Evolutionary conservation across 768 basidiomycete genomes (phyloP), one percentile per base, ranked within the genome.

Genomic region (Lactarius psammicola): DNA sequence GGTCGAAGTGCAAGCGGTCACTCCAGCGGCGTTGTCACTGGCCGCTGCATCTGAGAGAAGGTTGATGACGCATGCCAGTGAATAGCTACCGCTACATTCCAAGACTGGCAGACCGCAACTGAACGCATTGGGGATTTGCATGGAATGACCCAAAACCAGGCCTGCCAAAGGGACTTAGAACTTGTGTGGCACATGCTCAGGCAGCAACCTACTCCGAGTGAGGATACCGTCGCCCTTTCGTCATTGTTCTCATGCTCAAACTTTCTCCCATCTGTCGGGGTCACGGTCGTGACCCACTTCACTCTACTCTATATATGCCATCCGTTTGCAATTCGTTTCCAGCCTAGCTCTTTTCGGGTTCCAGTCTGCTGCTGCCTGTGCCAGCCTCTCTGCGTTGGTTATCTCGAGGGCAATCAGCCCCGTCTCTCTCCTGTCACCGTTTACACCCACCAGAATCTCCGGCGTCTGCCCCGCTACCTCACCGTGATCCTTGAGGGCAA

Each of bases 221-320:
- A 23, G 9, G 15, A 23, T 46, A 9, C 20, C 44, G n/a, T 23
- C 44, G 46, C 26, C 13, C 49, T 26, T 26, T 26, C 46, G 46
- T n/a, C n/a, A 23, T n/a, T 18, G 44, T 1, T 46, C 44, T 46
- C 10, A n/a, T 44, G 20, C n/a, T 10, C 3, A 23, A 46, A 23
- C 23, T 15, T n/a, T 23, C n/a, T 26, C 10, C 49, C 49, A 51
- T 51, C 49, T 51, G 23, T 17, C 26, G 26, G 49, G 13, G 23
- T n/a, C n/a, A n/a, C n/a, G n/a, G n/a, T 28, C 11, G 49, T 51
- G 26, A 26, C 11, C 49, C 13, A 51, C 49, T 26, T 26, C 10
- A 40, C 49, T 51, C 23, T 49, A 40, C 49, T 51, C 23, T 49
- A 49, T 49, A 49, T 49, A 49, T 49, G 46, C 46, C 46, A 49